Conservation (phyloP, 805 yeast genomes). For the Blastobotrys americana region DNA sequence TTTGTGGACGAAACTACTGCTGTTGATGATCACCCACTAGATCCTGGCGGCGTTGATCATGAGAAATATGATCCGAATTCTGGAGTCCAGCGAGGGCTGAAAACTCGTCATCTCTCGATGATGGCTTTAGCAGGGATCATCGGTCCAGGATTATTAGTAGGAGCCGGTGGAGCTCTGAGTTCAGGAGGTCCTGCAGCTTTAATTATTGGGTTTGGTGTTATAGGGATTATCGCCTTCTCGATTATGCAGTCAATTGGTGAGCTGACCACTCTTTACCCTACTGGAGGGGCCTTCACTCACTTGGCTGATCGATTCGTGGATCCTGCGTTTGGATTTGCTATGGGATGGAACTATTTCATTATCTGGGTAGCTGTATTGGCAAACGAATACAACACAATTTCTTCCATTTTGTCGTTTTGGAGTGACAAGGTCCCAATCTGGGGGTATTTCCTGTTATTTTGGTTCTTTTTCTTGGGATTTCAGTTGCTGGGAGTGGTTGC, state of each 20-base stretch:
- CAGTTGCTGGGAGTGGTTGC: conserved; percentile 48
- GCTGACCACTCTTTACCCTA: conserved; percentile 48
- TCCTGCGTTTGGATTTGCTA: conserved; percentile 43
- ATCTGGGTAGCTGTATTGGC: conserved; percentile 44
- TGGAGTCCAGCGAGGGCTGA: conserved; percentile 38
- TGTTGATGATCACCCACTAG: not conserved
- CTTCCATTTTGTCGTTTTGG: conserved; percentile 40
- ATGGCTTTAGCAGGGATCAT: conserved; percentile 79
- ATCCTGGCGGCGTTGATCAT: conserved; percentile 2
- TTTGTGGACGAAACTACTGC: not conserved
- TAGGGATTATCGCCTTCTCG: conserved; percentile 46
- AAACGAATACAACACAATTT: conserved; percentile 43
- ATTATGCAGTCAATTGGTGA: conserved; percentile 52
- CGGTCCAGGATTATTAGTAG: conserved; percentile 76
- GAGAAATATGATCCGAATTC: conserved; percentile 24
- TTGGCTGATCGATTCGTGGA: conserved; percentile 42
- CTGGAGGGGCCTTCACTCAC: conserved; percentile 45
- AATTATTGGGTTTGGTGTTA: conserved; percentile 41
- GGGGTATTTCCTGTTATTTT: conserved; percentile 44
- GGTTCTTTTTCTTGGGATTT: conserved; percentile 40
- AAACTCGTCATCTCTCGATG: conserved; percentile 66
- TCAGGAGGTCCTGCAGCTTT: conserved; percentile 47
- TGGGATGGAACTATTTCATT: conserved; percentile 42
- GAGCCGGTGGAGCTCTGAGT: conserved; percentile 45
- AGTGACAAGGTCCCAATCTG: conserved; percentile 40